These are phyloP conservation scores for Ambrosia trifida DNA, from an alignment of 129 eudicot species.

Conservation along the genomic window DNA sequence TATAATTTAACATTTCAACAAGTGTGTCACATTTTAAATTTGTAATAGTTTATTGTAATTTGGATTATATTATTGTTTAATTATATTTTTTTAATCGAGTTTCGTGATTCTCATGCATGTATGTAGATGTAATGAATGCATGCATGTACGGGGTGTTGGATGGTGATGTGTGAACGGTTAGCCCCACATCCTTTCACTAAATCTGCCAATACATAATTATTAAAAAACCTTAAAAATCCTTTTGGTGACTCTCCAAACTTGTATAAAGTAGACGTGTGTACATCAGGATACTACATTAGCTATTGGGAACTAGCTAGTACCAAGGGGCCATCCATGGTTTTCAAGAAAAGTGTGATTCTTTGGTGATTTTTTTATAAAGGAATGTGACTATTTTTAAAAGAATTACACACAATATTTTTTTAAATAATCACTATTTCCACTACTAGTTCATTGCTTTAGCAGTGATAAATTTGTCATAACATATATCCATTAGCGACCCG, in stretches of 20 bases:
- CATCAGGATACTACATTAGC: conserved; percentile 33
- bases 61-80: no score
- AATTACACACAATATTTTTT: no score
- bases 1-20: neutral
- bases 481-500: no score
- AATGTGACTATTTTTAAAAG: neutral
- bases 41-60: neutral
- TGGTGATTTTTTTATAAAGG: neutral
- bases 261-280: conserved; percentile 27
- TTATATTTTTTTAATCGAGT: no score
- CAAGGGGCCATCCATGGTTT: conserved; percentile 31
- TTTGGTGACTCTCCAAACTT: conserved; percentile 36
- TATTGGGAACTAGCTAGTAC: conserved; percentile 33
- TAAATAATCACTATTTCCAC: no score
- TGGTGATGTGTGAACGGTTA: conserved; percentile 27
- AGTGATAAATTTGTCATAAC: no score
- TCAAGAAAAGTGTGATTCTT: conserved; percentile 17
- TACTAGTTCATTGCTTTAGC: no score
- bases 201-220: conserved; percentile 34
- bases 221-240: conserved; percentile 26
- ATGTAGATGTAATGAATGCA: conserved; percentile 29
- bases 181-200: conserved; percentile 35
- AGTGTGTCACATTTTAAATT: neutral
- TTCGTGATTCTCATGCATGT: conserved; percentile 17
- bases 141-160: conserved; percentile 33